Conservation (phyloP, 768 basidiomycete genomes). For the Strobilomyces dryophilus region DNA sequence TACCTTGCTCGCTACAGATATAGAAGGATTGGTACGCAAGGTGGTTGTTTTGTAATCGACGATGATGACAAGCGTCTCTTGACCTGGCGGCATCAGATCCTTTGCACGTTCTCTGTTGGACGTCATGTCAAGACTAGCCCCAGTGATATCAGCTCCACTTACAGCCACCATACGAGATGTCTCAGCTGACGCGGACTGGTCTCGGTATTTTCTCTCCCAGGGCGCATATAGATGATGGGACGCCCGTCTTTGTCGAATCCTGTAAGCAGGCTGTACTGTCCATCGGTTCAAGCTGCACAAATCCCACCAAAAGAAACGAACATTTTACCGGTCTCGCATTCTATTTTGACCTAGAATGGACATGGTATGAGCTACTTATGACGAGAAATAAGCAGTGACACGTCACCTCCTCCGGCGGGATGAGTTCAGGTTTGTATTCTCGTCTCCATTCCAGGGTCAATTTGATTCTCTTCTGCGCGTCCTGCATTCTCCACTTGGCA, state of each 20-base stretch:
- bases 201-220: constrained; percentile 82
- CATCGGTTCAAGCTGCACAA: neutral
- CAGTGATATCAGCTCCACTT: constrained; percentile 28
- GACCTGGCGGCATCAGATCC: constrained; percentile 82
- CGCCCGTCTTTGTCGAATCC: constrained; percentile 85
- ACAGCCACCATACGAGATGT: constrained; percentile 87
- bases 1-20: constrained; percentile 73
- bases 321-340: constrained; percentile 89
- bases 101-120: constrained; percentile 76
- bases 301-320: constrained; percentile 31
- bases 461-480: constrained; percentile 75
- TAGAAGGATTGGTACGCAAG: constrained; percentile 77
- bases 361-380: neutral
- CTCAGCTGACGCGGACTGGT: constrained; percentile 72
- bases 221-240: constrained; percentile 88
- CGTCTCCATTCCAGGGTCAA: constrained; percentile 81
- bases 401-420: constrained; percentile 66
- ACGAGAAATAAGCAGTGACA: constrained; percentile 1
- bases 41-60: constrained; percentile 86
- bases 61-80: constrained; percentile 78
- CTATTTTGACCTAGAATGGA: constrained; percentile 53
- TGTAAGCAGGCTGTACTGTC: constrained; percentile 58
- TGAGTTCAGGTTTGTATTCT: constrained; percentile 81
- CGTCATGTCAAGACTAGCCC: constrained; percentile 5
- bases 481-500: constrained; percentile 75